Evolutionary conservation across 495 filamentous ascomycete genomes (phyloP).

Genomic region (Thermothielavioides terrestris): DNA sequence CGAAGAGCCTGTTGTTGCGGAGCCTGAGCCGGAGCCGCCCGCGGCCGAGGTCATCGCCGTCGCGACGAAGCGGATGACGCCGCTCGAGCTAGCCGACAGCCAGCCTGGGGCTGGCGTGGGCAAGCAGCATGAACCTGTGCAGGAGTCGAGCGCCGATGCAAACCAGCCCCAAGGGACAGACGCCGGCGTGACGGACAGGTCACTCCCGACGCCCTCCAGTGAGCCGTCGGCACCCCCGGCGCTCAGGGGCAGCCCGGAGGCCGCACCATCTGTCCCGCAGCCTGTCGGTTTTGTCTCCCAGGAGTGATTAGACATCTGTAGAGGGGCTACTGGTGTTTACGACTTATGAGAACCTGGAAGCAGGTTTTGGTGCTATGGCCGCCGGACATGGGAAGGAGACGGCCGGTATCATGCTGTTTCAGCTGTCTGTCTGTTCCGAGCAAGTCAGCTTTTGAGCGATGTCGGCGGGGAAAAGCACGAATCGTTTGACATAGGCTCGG

Average conservation of each 20-base stretch:
- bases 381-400: conserved; percentile 2
- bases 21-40: conserved; percentile 19
- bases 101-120: background rate
- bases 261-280: conserved; percentile 27
- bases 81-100: background rate
- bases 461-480: background rate
- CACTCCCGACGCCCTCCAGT: conserved; percentile 19
- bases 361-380: conserved; percentile 8
- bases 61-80: conserved; percentile 7
- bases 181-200: conserved; percentile 7
- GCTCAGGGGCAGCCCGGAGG: conserved; percentile 47
- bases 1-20: conserved; percentile 5
- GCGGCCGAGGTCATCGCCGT: conserved; percentile 25
- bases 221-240: conserved; percentile 36
- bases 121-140: background rate
- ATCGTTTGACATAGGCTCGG: background rate
- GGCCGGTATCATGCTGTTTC: background rate
- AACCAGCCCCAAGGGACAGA: background rate
- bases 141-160: background rate
- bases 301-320: conserved; percentile 11
- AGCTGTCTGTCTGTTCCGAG: background rate
- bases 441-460: background rate
- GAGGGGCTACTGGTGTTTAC: background rate
- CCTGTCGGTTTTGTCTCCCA: conserved; percentile 25
- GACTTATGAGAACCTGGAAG: conserved; percentile 9